phyloP scores from a whole-genome alignment of 1,139 yeast species.

The Magnusiomyces suaveolens region DNA sequence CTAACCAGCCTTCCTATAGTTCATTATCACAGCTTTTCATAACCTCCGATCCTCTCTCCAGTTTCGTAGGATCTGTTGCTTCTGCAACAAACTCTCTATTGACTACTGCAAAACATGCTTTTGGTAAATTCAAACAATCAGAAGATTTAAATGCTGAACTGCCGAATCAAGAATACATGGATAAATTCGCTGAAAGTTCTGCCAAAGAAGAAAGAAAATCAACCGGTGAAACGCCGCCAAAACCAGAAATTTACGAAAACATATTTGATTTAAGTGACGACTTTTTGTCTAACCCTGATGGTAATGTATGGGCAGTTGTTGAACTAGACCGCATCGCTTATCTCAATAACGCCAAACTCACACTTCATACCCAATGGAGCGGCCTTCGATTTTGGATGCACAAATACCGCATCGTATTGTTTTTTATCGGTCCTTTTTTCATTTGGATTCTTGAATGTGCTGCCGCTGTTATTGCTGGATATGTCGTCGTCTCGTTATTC shows the following conservation, averaged over 20 bases:
- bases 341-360: background rate
- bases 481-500: background rate
- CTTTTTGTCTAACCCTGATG: background rate
- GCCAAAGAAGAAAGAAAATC: background rate
- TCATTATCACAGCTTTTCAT: background rate
- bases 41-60: background rate
- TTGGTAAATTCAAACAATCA: background rate
- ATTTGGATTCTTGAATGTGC: background rate
- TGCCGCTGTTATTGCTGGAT: background rate
- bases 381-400: slow-evolving; percentile 4
- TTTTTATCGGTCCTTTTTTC: background rate
- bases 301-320: slow-evolving; percentile 4
- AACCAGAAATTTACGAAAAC: background rate
- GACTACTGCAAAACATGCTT: background rate
- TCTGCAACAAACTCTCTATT: background rate
- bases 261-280: background rate
- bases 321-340: slow-evolving; percentile 5
- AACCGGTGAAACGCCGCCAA: too few relatives aligned
- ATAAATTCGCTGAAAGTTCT: background rate
- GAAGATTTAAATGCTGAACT: background rate
- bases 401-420: background rate
- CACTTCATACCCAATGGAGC: slow-evolving; percentile 2
- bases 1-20: background rate
- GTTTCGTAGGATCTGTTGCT: background rate
- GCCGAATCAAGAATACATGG: background rate